Evolutionary conservation across 73 alveolate genomes (phyloP).

Genomic region (Paramecium sonneborni): DNA sequence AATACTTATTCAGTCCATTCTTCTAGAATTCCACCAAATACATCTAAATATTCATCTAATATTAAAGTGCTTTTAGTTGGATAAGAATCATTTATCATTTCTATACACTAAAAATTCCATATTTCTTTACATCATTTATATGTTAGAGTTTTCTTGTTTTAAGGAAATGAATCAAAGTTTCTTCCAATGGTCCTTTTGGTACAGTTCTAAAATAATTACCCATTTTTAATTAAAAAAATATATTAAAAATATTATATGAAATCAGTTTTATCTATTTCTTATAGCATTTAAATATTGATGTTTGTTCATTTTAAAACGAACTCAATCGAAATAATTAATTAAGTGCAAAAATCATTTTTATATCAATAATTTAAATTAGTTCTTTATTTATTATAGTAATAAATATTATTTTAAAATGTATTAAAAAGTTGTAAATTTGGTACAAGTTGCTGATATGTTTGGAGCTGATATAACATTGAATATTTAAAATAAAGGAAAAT

Average conservation of each 20-base stretch:
- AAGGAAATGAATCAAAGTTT: background rate
- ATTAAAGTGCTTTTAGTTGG: constrained; percentile 48
- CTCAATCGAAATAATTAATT: background rate
- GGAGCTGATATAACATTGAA: constrained; percentile 11
- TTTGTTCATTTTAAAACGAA: background rate
- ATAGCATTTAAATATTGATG: background rate
- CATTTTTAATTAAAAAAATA: background rate
- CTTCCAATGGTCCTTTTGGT: constrained; percentile 25
- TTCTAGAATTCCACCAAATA: constrained; percentile 51
- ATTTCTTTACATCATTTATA: background rate
- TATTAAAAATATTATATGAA: background rate
- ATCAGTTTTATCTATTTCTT: background rate
- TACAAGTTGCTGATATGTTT: constrained; percentile 23
- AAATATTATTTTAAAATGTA: background rate
- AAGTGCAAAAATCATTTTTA: background rate
- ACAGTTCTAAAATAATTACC: constrained; percentile 43
- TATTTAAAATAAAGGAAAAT: background rate
- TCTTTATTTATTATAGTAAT: background rate
- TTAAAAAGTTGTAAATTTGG: background rate
- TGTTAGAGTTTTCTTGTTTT: background rate
- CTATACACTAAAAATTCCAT: constrained; percentile 8
- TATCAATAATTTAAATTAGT: background rate
- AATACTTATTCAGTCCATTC: constrained; percentile 50
- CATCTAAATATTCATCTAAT: constrained; percentile 52
- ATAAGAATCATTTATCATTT: constrained; percentile 27